phyloP scores from a whole-genome alignment of 352 stramenopile genomes.

The Pythium utonaiense region DNA sequence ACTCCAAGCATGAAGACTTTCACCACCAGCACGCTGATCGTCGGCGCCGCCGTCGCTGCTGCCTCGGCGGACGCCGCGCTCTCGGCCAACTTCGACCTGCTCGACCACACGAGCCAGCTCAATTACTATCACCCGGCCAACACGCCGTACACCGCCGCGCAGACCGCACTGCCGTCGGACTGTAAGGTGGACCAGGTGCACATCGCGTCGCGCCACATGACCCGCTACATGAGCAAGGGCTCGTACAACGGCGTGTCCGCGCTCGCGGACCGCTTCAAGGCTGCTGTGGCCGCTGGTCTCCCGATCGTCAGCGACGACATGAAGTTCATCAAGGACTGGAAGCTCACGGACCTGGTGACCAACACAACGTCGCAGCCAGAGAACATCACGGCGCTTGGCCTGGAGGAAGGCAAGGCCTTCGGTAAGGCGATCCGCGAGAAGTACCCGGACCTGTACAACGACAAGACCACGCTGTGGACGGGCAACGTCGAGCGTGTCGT shows the following conservation, averaged over 20 bases:
- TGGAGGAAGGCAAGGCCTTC: constrained; percentile 40
- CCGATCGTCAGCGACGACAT: constrained; percentile 30
- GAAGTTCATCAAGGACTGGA: constrained; percentile 45
- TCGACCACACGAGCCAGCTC: constrained; percentile 57
- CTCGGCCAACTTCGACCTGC: constrained; percentile 45
- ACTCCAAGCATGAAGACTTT: constrained; percentile 18
- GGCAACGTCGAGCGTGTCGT: constrained; percentile 49
- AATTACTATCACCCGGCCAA: constrained; percentile 55
- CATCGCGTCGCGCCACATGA: constrained; percentile 45
- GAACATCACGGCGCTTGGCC: constrained; percentile 53
- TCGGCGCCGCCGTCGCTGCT: neutral
- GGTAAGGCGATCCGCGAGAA: constrained; percentile 34
- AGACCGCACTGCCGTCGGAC: constrained; percentile 35
- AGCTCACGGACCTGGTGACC: constrained; percentile 34
- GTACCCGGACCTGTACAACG: constrained; percentile 40
- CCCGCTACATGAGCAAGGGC: constrained; percentile 45
- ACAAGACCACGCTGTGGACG: constrained; percentile 41
- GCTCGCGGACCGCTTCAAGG: constrained; percentile 29
- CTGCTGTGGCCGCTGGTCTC: constrained; percentile 28
- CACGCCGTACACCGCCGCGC: constrained; percentile 30
- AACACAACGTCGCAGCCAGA: constrained; percentile 31
- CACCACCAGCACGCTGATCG: neutral
- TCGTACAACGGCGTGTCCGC: constrained; percentile 45
- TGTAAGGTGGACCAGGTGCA: constrained; percentile 53
- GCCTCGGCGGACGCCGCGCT: constrained; percentile 5